These are phyloP conservation scores for Dittrichia graveolens DNA, from an alignment of 129 eudicot species.

Conservation along the genomic window DNA sequence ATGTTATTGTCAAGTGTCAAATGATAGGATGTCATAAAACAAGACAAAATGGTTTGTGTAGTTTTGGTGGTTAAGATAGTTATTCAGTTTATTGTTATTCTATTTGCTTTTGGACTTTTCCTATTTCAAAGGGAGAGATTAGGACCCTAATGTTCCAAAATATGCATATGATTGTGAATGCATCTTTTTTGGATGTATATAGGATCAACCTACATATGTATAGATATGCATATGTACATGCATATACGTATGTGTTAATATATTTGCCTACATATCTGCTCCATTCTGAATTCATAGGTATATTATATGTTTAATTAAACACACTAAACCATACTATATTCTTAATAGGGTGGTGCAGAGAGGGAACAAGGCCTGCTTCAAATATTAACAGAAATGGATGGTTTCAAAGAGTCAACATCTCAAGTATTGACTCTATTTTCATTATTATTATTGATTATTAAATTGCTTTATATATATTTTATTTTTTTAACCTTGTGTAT, in stretches of 20 bases:
- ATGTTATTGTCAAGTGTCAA: not conserved
- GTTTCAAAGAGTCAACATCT: conserved; percentile 81
- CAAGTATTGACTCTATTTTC: conserved; percentile 47
- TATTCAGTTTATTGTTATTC: not conserved
- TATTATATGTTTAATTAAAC: not conserved
- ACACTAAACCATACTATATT: not conserved
- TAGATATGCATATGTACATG: not conserved
- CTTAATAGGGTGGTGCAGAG: conserved; percentile 94
- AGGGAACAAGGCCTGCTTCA: conserved; percentile 99
- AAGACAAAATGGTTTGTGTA: not conserved
- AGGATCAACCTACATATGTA: not conserved
- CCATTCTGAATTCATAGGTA: not conserved
- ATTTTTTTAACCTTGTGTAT: not conserved
- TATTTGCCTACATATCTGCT: not conserved
- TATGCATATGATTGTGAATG: not conserved
- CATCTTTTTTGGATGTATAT: not conserved
- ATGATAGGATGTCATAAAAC: not conserved
- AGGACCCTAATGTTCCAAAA: not conserved
- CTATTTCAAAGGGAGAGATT: not conserved
- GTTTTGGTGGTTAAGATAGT: not conserved
- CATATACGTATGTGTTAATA: not conserved
- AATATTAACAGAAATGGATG: conserved; percentile 95
- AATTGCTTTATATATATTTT: not conserved
- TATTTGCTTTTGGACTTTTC: not conserved
- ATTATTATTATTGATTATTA: not conserved